phyloP scores from a whole-genome alignment of 495 filamentous ascomycete genomes.

The Tuber umbilicatum region DNA sequence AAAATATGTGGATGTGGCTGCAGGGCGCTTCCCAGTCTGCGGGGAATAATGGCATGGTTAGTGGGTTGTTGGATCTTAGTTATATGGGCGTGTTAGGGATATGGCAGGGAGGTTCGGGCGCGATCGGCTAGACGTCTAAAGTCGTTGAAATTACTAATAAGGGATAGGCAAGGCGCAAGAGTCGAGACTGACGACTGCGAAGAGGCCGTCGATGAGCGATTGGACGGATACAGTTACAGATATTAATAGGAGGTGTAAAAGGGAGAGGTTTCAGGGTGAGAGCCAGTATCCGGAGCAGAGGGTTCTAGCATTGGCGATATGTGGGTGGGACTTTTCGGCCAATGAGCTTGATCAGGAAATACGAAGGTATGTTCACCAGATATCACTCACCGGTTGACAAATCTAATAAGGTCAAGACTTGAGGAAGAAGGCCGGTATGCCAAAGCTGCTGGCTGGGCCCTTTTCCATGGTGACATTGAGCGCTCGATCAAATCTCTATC shows the following conservation, averaged over 20 bases:
- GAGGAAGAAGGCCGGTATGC: conserved; percentile 61
- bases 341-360: conserved; percentile 52
- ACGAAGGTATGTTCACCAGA: not conserved
- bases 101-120: conserved; percentile 70
- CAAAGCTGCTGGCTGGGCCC: conserved; percentile 69
- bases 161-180: conserved; percentile 13
- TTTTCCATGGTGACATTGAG: conserved; percentile 64
- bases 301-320: conserved; percentile 70
- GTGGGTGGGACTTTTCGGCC: conserved; percentile 58
- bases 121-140: not conserved
- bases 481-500: conserved; percentile 39
- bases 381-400: not conserved
- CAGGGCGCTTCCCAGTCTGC: conserved; percentile 61
- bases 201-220: conserved; percentile 34
- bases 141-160: not conserved
- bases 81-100: conserved; percentile 76
- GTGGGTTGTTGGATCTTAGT: conserved; percentile 68
- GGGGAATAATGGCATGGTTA: conserved; percentile 63
- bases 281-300: conserved; percentile 68
- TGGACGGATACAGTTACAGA: conserved; percentile 51
- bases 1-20: conserved; percentile 37
- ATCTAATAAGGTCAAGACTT: conserved; percentile 40
- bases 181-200: conserved; percentile 9
- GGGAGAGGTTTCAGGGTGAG: conserved; percentile 47
- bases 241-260: conserved; percentile 48